phyloP scores from a whole-genome alignment of 306 rosid species.

The Notholithocarpus densiflorus region DNA sequence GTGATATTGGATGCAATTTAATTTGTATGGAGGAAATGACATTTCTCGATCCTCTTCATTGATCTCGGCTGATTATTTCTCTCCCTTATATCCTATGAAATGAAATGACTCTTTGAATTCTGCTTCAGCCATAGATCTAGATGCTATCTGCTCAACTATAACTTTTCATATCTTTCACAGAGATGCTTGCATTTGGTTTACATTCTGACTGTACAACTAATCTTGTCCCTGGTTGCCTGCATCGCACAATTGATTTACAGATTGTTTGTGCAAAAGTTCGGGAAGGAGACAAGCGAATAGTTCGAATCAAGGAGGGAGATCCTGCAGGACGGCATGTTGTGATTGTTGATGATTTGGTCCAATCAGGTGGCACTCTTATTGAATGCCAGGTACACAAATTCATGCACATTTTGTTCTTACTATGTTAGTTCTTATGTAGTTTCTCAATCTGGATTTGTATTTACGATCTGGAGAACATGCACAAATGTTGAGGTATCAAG shows the following conservation, averaged over 20 bases:
- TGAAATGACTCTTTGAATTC: not conserved
- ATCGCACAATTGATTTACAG: slow-evolving; percentile 39
- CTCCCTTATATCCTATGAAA: not conserved
- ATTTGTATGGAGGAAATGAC: not conserved
- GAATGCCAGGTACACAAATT: slow-evolving; percentile 84
- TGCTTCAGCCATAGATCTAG: not conserved
- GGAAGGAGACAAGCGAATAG: slow-evolving; percentile 91
- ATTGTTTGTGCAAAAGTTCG: slow-evolving; percentile 97
- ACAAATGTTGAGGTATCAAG: too few relatives aligned
- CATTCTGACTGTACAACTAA: not conserved
- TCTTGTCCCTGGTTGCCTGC: not conserved
- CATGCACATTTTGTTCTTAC: not conserved
- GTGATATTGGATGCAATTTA: not conserved
- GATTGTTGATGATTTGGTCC: slow-evolving; percentile 98
- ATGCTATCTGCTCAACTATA: not conserved
- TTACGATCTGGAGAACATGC: too few relatives aligned
- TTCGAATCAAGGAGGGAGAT: slow-evolving; percentile 91
- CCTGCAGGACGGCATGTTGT: slow-evolving; percentile 84
- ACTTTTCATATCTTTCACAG: not conserved
- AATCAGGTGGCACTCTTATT: slow-evolving; percentile 91
- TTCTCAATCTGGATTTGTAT: not conserved
- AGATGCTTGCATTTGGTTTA: slow-evolving; percentile 10
- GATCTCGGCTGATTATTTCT: not conserved
- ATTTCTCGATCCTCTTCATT: not conserved
- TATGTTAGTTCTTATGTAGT: not conserved